These are phyloP conservation scores for Phytopythium ostracodes DNA, from an alignment of 352 stramenopile genomes.

Conservation along the genomic window DNA sequence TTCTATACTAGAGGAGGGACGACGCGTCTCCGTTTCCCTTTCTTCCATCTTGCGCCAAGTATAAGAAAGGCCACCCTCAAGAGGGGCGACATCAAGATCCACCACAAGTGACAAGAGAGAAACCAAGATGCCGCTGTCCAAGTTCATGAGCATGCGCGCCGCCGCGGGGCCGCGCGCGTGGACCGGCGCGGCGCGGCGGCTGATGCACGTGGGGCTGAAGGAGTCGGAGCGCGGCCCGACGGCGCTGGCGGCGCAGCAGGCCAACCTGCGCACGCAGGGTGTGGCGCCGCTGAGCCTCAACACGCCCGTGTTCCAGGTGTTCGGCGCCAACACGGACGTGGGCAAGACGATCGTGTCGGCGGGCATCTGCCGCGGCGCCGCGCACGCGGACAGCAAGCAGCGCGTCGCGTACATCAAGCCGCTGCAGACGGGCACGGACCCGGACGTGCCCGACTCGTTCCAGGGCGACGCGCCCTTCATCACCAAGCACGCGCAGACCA, in stretches of 20 bases:
- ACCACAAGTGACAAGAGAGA: too few species aligned
- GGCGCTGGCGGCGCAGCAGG: constrained; percentile 38
- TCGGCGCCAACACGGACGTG: constrained; percentile 97
- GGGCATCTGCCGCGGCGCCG: constrained; percentile 84
- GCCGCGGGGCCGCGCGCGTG: neutral
- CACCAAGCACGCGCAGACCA: constrained; percentile 29
- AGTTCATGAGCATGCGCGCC: neutral
- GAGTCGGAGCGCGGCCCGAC: constrained; percentile 24
- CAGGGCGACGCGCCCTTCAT: constrained; percentile 88
- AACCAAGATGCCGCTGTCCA: neutral
- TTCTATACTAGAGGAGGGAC: too few species aligned
- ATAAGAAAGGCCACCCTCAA: neutral
- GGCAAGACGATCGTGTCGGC: constrained; percentile 96
- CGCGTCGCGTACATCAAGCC: constrained; percentile 95
- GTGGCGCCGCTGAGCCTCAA: constrained; percentile 46
- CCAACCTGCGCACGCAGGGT: constrained; percentile 48
- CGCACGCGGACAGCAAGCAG: constrained; percentile 15
- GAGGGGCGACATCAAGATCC: neutral
- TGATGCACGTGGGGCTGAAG: constrained; percentile 48
- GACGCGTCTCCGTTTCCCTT: neutral
- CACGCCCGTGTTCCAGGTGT: constrained; percentile 88
- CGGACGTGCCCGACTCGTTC: constrained; percentile 36
- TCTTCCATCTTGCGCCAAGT: neutral
- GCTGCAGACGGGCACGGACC: constrained; percentile 91
- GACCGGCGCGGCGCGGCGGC: neutral